phyloP scores from a whole-genome alignment of 2,329 filamentous ascomycete species.

The Botrytis byssoidea region DNA sequence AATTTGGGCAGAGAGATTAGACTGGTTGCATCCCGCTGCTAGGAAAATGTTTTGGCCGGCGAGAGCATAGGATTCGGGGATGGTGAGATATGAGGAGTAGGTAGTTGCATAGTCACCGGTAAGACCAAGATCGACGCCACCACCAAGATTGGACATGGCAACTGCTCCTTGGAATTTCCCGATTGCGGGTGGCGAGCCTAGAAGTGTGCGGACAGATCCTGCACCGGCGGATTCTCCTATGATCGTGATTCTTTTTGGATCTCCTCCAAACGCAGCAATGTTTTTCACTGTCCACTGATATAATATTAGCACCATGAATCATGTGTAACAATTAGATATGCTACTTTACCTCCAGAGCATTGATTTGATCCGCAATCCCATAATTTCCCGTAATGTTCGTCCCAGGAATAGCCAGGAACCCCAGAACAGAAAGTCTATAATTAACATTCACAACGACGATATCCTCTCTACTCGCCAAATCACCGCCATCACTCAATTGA shows the following conservation, averaged over 20 bases:
- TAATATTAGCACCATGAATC: neutral
- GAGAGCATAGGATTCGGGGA: constrained; percentile 48
- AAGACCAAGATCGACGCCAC: constrained; percentile 48
- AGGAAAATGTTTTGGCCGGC: constrained; percentile 50
- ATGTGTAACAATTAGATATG: neutral
- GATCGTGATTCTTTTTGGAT: constrained; percentile 47
- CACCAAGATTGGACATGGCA: constrained; percentile 53
- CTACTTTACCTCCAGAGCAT: constrained; percentile 44
- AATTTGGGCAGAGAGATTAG: constrained; percentile 44
- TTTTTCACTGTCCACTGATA: constrained; percentile 49
- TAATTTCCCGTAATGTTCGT: constrained; percentile 52
- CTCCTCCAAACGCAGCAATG: constrained; percentile 48
- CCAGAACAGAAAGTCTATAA: constrained; percentile 34
- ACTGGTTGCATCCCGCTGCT: constrained; percentile 48
- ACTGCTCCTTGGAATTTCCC: constrained; percentile 48
- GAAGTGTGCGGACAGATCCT: constrained; percentile 48
- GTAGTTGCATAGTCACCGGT: constrained; percentile 51
- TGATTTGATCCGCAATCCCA: constrained; percentile 52
- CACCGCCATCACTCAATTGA: constrained; percentile 33
- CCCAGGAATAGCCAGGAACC: constrained; percentile 49
- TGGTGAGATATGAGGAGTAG: constrained; percentile 53
- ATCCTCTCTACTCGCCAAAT: constrained; percentile 36
- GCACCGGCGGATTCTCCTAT: constrained; percentile 53
- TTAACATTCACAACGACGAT: constrained; percentile 36
- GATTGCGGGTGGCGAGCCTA: constrained; percentile 49